These are phyloP conservation scores for Tolypocladium album DNA, from an alignment of 2,329 filamentous ascomycete genomes.

Conservation along the genomic window DNA sequence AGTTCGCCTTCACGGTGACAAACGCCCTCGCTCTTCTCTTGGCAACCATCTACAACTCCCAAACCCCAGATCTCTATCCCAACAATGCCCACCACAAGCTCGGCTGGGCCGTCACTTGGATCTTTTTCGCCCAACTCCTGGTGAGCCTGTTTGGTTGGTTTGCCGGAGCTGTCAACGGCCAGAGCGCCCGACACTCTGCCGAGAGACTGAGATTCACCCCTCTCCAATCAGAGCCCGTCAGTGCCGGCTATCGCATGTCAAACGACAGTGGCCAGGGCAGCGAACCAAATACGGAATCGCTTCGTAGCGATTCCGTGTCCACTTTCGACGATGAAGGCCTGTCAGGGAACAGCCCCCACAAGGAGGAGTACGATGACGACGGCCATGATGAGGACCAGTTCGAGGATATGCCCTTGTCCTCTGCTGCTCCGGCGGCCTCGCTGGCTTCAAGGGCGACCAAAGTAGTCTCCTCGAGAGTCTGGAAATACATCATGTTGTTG, in stretches of 20 bases:
- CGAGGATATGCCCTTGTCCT: slow-evolving; percentile 12
- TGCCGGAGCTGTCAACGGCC: slow-evolving; percentile 16
- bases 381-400: slow-evolving; percentile 32
- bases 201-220: slow-evolving; percentile 53
- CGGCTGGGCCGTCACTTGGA: slow-evolving; percentile 72
- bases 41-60: slow-evolving; percentile 63
- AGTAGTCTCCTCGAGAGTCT: slow-evolving; percentile 43
- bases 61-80: slow-evolving; percentile 76
- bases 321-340: slow-evolving; percentile 36
- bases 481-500: slow-evolving; percentile 45
- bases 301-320: slow-evolving; percentile 55
- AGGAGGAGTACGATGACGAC: slow-evolving; percentile 33
- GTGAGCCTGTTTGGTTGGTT: slow-evolving; percentile 56
- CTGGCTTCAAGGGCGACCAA: slow-evolving; percentile 43
- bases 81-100: slow-evolving; percentile 83
- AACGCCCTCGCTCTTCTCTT: slow-evolving; percentile 57
- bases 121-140: slow-evolving; percentile 58
- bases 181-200: slow-evolving; percentile 10
- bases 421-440: slow-evolving; percentile 32
- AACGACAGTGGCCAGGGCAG: slow-evolving; percentile 68
- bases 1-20: slow-evolving; percentile 54
- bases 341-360: slow-evolving; percentile 25
- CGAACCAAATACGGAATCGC: slow-evolving; percentile 55
- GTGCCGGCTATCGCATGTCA: slow-evolving; percentile 46
- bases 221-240: slow-evolving; percentile 43